These are phyloP conservation scores for Penicillium dipodomyicola DNA, from an alignment of 495 filamentous ascomycete genomes.

Conservation along the genomic window DNA sequence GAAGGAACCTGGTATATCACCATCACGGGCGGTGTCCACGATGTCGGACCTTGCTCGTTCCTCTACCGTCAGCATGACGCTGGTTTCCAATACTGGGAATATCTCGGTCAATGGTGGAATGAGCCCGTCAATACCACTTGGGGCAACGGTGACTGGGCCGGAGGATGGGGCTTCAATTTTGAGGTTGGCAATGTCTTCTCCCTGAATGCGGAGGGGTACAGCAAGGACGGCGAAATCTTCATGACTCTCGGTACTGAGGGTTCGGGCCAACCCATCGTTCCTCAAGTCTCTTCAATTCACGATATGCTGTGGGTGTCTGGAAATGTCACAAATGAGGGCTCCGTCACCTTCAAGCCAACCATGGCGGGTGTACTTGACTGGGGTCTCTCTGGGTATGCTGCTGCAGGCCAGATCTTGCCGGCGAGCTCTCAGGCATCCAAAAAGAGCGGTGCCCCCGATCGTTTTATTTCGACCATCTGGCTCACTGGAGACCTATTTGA, in stretches of 20 bases:
- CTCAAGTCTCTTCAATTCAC: conserved; percentile 17
- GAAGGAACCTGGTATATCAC: conserved; percentile 20
- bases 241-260: conserved; percentile 22
- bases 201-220: conserved; percentile 20
- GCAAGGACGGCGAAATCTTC: conserved; percentile 16
- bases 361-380: conserved; percentile 29
- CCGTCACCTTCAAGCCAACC: conserved; percentile 15
- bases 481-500: conserved; percentile 21
- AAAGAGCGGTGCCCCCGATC: conserved; percentile 20
- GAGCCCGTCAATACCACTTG: conserved; percentile 22
- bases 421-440: conserved; percentile 14
- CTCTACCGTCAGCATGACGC: conserved; percentile 21
- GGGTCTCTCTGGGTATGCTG: conserved; percentile 21
- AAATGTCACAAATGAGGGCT: conserved; percentile 8
- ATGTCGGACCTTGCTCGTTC: conserved; percentile 19
- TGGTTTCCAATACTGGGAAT: conserved; percentile 24
- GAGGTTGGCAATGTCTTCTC: conserved; percentile 21
- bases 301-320: conserved; percentile 25
- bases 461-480: conserved; percentile 23
- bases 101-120: conserved; percentile 23
- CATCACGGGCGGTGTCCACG: conserved; percentile 23
- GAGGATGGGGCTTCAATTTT: conserved; percentile 25
- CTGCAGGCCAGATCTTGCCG: conserved; percentile 21
- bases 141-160: conserved; percentile 25
- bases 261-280: conserved; percentile 11